Conservation (phyloP, 106 monocot species). For the Acorus gramineus region DNA sequence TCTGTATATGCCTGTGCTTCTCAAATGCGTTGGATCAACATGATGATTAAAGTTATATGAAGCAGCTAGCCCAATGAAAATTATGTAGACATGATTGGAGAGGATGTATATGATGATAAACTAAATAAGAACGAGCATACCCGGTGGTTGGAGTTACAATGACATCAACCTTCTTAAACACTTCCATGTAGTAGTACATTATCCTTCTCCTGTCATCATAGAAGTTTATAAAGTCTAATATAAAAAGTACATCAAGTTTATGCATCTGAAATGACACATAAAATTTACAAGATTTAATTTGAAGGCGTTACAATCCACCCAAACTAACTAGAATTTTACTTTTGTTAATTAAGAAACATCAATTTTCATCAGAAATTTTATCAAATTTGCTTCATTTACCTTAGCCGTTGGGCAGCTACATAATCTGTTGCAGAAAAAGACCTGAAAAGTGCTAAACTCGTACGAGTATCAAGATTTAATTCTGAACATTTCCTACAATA, state of each 20-base stretch:
- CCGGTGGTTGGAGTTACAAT: slow-evolving; percentile 96
- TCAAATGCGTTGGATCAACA: too few relatives aligned
- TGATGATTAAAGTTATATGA: too few relatives aligned
- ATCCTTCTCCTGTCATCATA: slow-evolving; percentile 72
- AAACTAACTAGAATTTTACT: too few relatives aligned
- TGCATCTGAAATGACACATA: too few relatives aligned
- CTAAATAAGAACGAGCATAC: slow-evolving; percentile 22
- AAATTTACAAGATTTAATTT: too few relatives aligned
- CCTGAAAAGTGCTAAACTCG: slow-evolving; percentile 62
- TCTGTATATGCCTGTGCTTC: too few relatives aligned
- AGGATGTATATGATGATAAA: neutral
- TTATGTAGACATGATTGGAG: too few relatives aligned
- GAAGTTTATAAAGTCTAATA: neutral
- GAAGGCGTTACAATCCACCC: too few relatives aligned
- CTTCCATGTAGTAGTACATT: slow-evolving; percentile 89
- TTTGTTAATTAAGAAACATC: too few relatives aligned
- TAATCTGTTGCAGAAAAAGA: slow-evolving; percentile 76
- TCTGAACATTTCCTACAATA: slow-evolving; percentile 43
- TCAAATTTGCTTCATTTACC: slow-evolving; percentile 25
- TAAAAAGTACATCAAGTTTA: too few relatives aligned
- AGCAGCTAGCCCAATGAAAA: too few relatives aligned
- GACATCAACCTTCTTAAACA: slow-evolving; percentile 91
- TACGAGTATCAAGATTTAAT: slow-evolving; percentile 65
- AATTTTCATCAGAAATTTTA: neutral
- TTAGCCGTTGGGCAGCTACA: slow-evolving; percentile 82